Evolutionary conservation across 2,329 filamentous ascomycete species (phyloP).

Genomic region (Penicillium aurantiogriseum): DNA sequence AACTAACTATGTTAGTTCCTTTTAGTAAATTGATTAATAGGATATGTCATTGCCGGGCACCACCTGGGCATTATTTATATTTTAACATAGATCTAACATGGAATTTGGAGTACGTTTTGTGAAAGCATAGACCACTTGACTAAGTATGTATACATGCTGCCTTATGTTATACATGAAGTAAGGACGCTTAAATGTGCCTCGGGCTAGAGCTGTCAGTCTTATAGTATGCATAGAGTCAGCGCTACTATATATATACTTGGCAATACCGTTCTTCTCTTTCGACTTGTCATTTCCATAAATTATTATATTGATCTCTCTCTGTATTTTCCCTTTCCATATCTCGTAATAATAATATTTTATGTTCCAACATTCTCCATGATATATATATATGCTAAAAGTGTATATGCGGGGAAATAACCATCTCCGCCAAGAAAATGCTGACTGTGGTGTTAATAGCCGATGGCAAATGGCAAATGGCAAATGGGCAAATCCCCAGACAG

Average conservation of each 20-base stretch:
- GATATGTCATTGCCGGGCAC: neutral
- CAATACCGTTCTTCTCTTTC: neutral
- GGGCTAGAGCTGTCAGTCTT: neutral
- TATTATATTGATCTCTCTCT: no score
- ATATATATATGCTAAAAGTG: no score
- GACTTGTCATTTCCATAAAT: no score
- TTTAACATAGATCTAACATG: neutral
- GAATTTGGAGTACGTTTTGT: neutral
- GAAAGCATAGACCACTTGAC: neutral
- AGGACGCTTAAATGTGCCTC: neutral
- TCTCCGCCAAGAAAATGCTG: constrained; percentile 4
- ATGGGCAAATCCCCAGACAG: neutral
- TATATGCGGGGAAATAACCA: neutral
- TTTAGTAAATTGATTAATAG: neutral
- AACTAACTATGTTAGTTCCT: no score
- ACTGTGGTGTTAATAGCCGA: constrained; percentile 8
- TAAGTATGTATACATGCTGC: no score
- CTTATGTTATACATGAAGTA: neutral
- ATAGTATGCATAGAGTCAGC: neutral
- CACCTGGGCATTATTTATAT: neutral
- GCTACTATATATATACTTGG: neutral
- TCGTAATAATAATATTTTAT: no score
- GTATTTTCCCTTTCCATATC: no score
- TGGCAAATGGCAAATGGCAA: neutral
- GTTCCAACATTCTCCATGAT: no score